phyloP scores from a whole-genome alignment of 495 filamentous ascomycete genomes.

The Clohesyomyces aquaticus region DNA sequence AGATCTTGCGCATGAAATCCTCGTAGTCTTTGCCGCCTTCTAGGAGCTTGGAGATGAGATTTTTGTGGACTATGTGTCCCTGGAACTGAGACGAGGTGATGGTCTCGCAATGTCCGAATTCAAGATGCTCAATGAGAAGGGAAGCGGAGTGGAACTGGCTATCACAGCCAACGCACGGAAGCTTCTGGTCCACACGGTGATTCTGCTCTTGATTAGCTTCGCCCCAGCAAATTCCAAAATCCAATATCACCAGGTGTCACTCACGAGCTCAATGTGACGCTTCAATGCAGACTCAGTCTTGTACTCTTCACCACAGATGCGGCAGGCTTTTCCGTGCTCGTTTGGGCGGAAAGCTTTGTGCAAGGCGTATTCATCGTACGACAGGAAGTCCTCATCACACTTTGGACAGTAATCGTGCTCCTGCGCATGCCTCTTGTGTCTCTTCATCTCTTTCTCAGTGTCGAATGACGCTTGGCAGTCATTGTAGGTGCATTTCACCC shows the following conservation, averaged over 20 bases:
- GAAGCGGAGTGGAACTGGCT: slow-evolving; percentile 51
- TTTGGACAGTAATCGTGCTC: slow-evolving; percentile 57
- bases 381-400: slow-evolving; percentile 56
- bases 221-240: slow-evolving; percentile 9
- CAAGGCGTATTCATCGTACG: slow-evolving; percentile 48
- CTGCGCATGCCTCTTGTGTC: slow-evolving; percentile 52
- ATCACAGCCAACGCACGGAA: slow-evolving; percentile 55
- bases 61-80: slow-evolving; percentile 49
- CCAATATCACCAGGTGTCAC: slow-evolving; percentile 14
- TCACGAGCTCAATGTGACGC: slow-evolving; percentile 54
- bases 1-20: slow-evolving; percentile 15
- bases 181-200: slow-evolving; percentile 51
- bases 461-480: slow-evolving; percentile 40
- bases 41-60: slow-evolving; percentile 45
- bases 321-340: slow-evolving; percentile 49
- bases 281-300: slow-evolving; percentile 52
- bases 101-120: slow-evolving; percentile 51
- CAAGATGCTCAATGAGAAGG: slow-evolving; percentile 56
- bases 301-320: slow-evolving; percentile 58
- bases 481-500: slow-evolving; percentile 33
- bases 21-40: slow-evolving; percentile 20
- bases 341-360: slow-evolving; percentile 39
- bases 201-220: slow-evolving; percentile 20
- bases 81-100: slow-evolving; percentile 46
- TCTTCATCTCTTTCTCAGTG: slow-evolving; percentile 48